Evolutionary conservation across 441 rosid species (phyloP).

Genomic region (Hura crepitans): DNA sequence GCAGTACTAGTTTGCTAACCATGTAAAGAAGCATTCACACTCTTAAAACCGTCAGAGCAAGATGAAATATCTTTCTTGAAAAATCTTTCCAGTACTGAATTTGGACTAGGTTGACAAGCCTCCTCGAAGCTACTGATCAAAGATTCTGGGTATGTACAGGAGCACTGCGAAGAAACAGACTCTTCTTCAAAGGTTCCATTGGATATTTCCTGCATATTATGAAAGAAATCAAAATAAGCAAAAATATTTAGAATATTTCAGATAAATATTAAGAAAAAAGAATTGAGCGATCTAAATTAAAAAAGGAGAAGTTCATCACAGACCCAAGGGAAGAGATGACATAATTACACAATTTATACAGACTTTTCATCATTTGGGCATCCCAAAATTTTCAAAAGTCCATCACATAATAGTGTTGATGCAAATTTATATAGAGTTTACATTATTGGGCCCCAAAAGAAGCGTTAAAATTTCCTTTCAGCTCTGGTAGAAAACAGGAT

Average conservation of each 20-base stretch:
- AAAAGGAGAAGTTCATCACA: neutral
- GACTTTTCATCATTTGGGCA: no score
- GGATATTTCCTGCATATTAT: constrained; percentile 33
- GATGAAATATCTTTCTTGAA: constrained; percentile 35
- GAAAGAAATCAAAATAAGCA: constrained; percentile 5
- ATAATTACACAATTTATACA: no score
- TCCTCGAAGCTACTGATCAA: constrained; percentile 47
- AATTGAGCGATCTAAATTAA: neutral
- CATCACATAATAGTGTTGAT: no score
- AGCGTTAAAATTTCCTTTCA: no score
- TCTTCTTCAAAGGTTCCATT: constrained; percentile 38
- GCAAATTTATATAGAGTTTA: no score
- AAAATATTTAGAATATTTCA: neutral
- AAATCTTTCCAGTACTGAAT: constrained; percentile 65
- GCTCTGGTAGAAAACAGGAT: neutral
- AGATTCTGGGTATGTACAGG: constrained; percentile 42
- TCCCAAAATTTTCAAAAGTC: no score
- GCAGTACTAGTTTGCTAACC: constrained; percentile 38
- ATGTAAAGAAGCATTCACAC: constrained; percentile 28
- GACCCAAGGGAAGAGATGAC: no score
- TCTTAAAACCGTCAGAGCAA: constrained; percentile 30
- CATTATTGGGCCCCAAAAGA: no score
- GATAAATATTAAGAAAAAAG: neutral
- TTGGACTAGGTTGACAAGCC: constrained; percentile 66
- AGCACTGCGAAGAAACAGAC: constrained; percentile 37